Evolutionary conservation across 2,329 filamentous ascomycete species (phyloP).

Genomic region (Colletotrichum tabaci): DNA sequence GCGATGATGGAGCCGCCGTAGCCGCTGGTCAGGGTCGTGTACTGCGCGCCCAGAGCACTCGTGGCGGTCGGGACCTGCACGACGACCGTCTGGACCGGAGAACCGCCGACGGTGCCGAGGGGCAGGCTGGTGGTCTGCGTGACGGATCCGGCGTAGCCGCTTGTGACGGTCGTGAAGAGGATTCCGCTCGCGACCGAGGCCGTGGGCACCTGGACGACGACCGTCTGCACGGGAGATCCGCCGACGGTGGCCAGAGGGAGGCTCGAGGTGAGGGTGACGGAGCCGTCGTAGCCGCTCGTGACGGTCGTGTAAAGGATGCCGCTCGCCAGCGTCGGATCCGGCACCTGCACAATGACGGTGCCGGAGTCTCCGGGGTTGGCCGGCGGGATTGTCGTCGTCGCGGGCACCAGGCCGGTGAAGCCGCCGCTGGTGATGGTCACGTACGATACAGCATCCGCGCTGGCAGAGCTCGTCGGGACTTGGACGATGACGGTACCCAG

Average conservation of each 20-base stretch:
- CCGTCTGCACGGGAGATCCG: not conserved
- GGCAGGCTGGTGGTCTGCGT: slow-evolving; percentile 2
- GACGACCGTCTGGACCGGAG: not conserved
- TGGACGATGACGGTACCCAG: slow-evolving; percentile 10
- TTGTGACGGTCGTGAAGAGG: slow-evolving; percentile 6
- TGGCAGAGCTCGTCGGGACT: not conserved
- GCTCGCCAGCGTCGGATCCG: slow-evolving; percentile 1
- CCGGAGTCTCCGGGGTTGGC: slow-evolving; percentile 30
- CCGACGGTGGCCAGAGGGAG: not conserved
- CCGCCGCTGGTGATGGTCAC: slow-evolving; percentile 8
- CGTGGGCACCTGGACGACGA: slow-evolving; percentile 15
- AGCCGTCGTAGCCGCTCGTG: slow-evolving; percentile 28
- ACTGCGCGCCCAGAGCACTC: not conserved
- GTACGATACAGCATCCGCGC: not conserved
- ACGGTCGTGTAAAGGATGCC: slow-evolving; percentile 20
- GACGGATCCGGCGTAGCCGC: slow-evolving; percentile 6
- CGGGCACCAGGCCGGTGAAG: not conserved
- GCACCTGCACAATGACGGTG: slow-evolving; percentile 27
- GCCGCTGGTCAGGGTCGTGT: slow-evolving; percentile 10
- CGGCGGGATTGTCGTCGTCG: slow-evolving; percentile 22
- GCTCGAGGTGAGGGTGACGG: slow-evolving; percentile 5
- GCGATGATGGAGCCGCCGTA: slow-evolving; percentile 15
- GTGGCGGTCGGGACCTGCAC: slow-evolving; percentile 1
- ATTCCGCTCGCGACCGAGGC: not conserved
- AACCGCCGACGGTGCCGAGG: not conserved